Evolutionary conservation across 1,284 basidiomycete genomes (phyloP), one percentile per base, ranked within the genome.

Genomic region (Pascua guehoae): DNA sequence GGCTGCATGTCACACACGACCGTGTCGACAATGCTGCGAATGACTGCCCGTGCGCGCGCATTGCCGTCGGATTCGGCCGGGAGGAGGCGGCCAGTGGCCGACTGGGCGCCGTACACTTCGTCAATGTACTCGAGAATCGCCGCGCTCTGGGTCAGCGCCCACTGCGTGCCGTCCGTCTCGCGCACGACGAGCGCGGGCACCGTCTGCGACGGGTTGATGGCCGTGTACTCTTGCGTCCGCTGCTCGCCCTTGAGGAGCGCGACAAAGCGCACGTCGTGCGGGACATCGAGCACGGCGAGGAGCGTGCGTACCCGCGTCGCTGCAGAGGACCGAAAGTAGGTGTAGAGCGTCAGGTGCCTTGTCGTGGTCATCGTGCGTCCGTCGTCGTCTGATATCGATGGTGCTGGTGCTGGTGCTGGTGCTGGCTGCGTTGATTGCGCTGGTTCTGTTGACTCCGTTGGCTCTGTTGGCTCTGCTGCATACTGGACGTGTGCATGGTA

Each of bases 71-170:
- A 32, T n/a, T 42, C 32, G 40, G n/a, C 37, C 1, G 60, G 60
- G 32, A 62, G 49, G 0, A 62, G 57, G 15, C 32, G 24, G 7
- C 57, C 57, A 4, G 32, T 16, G 14, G 45, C 37, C 14, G 53
- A 53, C 18, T 15, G 1, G 1, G 17, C 17, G 32, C 58, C 58
- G 12, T 36, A 56, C 14, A 42, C 40, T 39, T 56, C 60, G 47
- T 62, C 60, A 37, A 62, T 41, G 42, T 56, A 62, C 54, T 62
- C 60, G 41, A 62, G 51, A 43, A 62, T 62, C 11, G 57, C 57
- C 10, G 52, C 53, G n/a, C 47, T 49, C 52, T 62, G 60, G 36
- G 54, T 45, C 12, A 62, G 51, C 24, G 17, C 16, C 60, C 60
- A 62, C 42, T 47, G 37, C 15, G 15, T 45, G 4, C 54, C 54